Conservation (phyloP, 2,329 filamentous ascomycete genomes). For the Fusarium setosum region DNA sequence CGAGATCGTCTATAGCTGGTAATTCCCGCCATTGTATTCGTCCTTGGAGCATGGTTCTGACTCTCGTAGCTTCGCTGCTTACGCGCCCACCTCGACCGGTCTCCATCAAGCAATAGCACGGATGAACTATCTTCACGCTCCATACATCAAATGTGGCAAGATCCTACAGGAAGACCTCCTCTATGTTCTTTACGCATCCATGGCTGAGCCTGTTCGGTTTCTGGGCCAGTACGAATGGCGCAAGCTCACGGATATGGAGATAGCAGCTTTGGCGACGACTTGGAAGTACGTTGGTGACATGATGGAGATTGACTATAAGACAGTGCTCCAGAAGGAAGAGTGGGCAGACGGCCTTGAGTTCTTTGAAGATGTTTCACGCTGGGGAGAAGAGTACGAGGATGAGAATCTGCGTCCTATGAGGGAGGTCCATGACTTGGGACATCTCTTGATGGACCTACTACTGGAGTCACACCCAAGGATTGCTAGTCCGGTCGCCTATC, state of each 20-base stretch:
- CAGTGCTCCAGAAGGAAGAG: slow-evolving; percentile 47
- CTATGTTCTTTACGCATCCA: slow-evolving; percentile 66
- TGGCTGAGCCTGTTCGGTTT: slow-evolving; percentile 73
- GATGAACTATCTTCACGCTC: slow-evolving; percentile 54
- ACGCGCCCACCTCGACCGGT: slow-evolving; percentile 42
- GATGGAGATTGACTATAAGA: slow-evolving; percentile 70
- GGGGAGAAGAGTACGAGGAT: slow-evolving; percentile 68
- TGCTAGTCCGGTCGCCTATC: slow-evolving; percentile 58
- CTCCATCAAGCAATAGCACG: slow-evolving; percentile 51
- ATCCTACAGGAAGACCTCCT: slow-evolving; percentile 53
- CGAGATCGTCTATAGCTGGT: slow-evolving; percentile 51
- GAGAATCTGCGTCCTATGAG: slow-evolving; percentile 65
- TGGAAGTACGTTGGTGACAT: slow-evolving; percentile 79
- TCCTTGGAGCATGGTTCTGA: background rate
- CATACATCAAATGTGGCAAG: slow-evolving; percentile 50
- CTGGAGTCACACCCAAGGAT: slow-evolving; percentile 63
- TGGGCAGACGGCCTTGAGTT: slow-evolving; percentile 66
- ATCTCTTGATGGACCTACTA: slow-evolving; percentile 70
- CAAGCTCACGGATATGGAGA: slow-evolving; percentile 72
- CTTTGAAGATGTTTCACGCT: slow-evolving; percentile 58
- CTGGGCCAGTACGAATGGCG: slow-evolving; percentile 78
- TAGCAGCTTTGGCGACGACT: slow-evolving; percentile 73
- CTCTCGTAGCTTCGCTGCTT: slow-evolving; percentile 44
- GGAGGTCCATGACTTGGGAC: slow-evolving; percentile 63
- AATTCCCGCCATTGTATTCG: background rate